These are phyloP conservation scores for Kondoa malvinella DNA, from an alignment of 768 basidiomycete genomes.

Conservation along the genomic window DNA sequence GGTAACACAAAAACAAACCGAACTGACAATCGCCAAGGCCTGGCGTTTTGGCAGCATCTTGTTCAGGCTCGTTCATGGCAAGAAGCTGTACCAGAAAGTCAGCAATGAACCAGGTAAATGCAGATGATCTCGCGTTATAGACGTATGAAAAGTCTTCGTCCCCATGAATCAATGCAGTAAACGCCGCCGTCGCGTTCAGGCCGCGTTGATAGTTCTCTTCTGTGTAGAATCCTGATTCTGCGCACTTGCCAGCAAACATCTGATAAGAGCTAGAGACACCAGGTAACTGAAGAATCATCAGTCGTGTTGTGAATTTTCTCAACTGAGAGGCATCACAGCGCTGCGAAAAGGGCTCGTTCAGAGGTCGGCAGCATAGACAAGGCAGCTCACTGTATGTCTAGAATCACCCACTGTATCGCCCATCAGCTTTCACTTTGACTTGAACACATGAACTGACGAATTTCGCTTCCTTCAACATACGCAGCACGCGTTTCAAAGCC, in stretches of 20 bases:
- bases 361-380: background rate
- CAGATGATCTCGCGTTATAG: no score
- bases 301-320: background rate
- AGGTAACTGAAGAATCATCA: background rate
- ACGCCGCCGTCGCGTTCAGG: background rate
- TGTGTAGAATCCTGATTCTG: background rate
- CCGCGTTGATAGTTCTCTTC: background rate
- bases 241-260: background rate
- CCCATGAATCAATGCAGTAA: background rate
- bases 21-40: background rate
- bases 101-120: no score
- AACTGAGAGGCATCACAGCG: background rate
- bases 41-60: background rate
- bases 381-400: background rate
- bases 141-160: slow-evolving; percentile 1
- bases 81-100: background rate
- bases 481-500: background rate
- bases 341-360: background rate
- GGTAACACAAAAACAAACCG: background rate
- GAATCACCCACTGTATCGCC: background rate
- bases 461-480: background rate
- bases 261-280: background rate
- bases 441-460: no score
- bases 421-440: no score
- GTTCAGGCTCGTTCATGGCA: background rate